These are phyloP conservation scores for Pythium myriotylum DNA, from an alignment of 352 stramenopile species.

Conservation along the genomic window DNA sequence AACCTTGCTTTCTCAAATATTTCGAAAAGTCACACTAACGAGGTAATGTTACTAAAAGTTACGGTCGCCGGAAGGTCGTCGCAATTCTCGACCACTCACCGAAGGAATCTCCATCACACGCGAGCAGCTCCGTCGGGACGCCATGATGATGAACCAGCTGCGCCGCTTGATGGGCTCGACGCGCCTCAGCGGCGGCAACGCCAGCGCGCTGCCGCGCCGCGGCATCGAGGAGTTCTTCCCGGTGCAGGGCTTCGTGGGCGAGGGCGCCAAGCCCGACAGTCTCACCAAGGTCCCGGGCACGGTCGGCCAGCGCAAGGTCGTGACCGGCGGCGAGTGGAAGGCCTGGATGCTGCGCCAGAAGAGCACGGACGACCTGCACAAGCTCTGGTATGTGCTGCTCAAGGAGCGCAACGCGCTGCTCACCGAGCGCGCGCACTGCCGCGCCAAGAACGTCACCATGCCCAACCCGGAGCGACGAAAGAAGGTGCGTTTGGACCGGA, in stretches of 20 bases:
- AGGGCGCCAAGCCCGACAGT: conserved; percentile 55
- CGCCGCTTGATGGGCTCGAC: conserved; percentile 69
- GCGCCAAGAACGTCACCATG: conserved; percentile 76
- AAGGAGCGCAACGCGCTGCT: conserved; percentile 98
- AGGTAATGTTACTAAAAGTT: conserved; percentile 1
- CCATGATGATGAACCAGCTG: conserved; percentile 58
- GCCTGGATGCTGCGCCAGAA: conserved; percentile 96
- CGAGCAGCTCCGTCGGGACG: conserved; percentile 3
- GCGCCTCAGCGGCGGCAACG: conserved; percentile 44
- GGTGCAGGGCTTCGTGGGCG: conserved; percentile 46
- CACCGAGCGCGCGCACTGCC: conserved; percentile 90
- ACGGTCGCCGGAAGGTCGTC: conserved; percentile 21
- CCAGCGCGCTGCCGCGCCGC: conserved; percentile 41
- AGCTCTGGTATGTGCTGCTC: conserved; percentile 98
- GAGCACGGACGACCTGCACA: conserved; percentile 98
- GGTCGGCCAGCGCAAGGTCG: conserved; percentile 57
- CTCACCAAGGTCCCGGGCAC: conserved; percentile 62
- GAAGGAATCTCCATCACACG: background rate
- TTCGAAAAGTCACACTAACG: conserved; percentile 7
- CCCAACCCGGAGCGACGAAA: conserved; percentile 75
- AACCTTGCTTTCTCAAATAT: background rate
- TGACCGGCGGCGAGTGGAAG: conserved; percentile 93
- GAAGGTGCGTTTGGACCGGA: conserved; percentile 41
- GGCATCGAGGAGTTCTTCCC: conserved; percentile 82
- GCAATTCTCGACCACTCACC: conserved; percentile 25